A percentile compares a stretch with the other conserved stretches of the same genome.
These are phyloP conservation scores for Ceriops tagal DNA, from an alignment of 345 rosid species.

Conservation along the genomic window DNA sequence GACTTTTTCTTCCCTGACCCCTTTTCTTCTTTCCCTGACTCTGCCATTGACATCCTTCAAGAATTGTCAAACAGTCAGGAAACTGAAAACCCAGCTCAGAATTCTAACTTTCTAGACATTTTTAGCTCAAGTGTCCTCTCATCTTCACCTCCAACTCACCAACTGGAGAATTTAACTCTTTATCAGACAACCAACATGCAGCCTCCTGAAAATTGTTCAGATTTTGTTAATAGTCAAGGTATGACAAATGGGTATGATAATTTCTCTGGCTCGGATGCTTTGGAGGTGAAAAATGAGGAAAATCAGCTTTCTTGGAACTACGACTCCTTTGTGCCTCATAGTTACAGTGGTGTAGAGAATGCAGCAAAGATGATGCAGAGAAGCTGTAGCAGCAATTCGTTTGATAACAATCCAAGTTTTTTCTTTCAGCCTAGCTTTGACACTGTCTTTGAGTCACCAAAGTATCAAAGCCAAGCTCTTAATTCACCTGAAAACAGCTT, in stretches of 20 bases:
- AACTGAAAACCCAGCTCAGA: slow-evolving; percentile 29
- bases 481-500: slow-evolving; percentile 54
- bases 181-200: slow-evolving; percentile 31
- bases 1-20: slow-evolving; percentile 37
- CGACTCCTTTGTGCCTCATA: slow-evolving; percentile 34
- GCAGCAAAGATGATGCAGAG: slow-evolving; percentile 60
- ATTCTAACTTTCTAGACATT: slow-evolving; percentile 29
- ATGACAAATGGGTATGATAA: slow-evolving; percentile 30
- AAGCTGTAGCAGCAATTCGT: slow-evolving; percentile 62
- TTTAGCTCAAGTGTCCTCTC: slow-evolving; percentile 37
- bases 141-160: slow-evolving; percentile 60
- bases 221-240: slow-evolving; percentile 8
- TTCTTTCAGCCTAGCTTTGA: slow-evolving; percentile 45
- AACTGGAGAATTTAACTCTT: slow-evolving; percentile 51
- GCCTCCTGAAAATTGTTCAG: slow-evolving; percentile 17
- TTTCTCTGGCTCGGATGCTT: slow-evolving; percentile 23
- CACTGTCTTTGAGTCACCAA: slow-evolving; percentile 47
- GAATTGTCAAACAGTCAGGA: slow-evolving; percentile 27
- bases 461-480: slow-evolving; percentile 33
- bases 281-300: slow-evolving; percentile 52
- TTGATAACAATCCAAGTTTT: slow-evolving; percentile 43
- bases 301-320: slow-evolving; percentile 20
- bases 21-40: slow-evolving; percentile 32
- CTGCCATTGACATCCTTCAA: slow-evolving; percentile 36
- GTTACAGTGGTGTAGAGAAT: slow-evolving; percentile 51